A percentile compares a stretch with the other conserved stretches of the same genome.
Conservation (phyloP, 2,329 filamentous ascomycete species). For the Fusarium oligoseptatum region DNA sequence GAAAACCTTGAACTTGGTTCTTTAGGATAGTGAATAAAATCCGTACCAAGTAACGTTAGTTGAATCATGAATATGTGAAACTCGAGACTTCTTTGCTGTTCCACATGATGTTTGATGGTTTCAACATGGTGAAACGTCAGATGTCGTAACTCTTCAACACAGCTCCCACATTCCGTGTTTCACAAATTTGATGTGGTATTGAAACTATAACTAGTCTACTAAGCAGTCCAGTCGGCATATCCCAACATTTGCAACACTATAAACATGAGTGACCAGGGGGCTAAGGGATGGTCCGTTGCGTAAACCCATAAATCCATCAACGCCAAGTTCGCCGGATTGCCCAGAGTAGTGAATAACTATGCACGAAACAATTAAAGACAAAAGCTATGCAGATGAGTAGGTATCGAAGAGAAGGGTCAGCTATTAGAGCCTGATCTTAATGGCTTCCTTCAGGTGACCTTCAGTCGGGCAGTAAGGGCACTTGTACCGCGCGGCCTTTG, state of each 20-base stretch:
- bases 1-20: background rate
- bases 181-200: conserved; percentile 15
- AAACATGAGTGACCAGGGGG: conserved; percentile 18
- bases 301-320: conserved; percentile 18
- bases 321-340: conserved; percentile 10
- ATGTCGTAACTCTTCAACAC: background rate
- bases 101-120: conserved; percentile 13
- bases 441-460: conserved; percentile 81
- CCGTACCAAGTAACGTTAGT: background rate
- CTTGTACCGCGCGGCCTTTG: conserved; percentile 87
- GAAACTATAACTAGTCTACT: conserved; percentile 12
- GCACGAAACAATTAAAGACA: background rate
- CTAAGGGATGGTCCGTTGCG: background rate
- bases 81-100: conserved; percentile 2
- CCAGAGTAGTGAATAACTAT: background rate
- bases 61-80: conserved; percentile 25
- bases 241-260: conserved; percentile 25
- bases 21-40: background rate
- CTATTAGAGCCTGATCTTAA: conserved; percentile 74
- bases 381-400: background rate
- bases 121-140: conserved; percentile 29
- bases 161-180: conserved; percentile 24
- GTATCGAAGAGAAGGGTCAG: background rate
- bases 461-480: conserved; percentile 96
- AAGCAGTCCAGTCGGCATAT: conserved; percentile 9